These are phyloP conservation scores for Mycosphaerella sp. DNA, from an alignment of 2,329 filamentous ascomycete genomes.

Conservation along the genomic window DNA sequence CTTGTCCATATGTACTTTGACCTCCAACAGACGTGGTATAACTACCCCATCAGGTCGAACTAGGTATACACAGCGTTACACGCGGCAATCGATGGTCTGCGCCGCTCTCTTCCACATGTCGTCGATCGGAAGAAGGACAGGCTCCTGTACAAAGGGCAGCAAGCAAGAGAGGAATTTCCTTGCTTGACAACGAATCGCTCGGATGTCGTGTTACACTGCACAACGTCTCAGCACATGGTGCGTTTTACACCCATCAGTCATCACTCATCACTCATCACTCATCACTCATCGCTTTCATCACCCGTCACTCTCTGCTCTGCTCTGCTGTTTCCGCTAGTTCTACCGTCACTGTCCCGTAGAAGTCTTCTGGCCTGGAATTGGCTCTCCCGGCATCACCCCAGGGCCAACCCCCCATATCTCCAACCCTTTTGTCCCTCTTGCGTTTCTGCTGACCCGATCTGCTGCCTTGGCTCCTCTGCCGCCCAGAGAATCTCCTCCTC, in stretches of 20 bases:
- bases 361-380: too few species aligned
- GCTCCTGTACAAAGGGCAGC: not conserved
- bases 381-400: constrained; percentile 8
- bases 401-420: not conserved
- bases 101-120: not conserved
- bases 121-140: not conserved
- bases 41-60: too few species aligned
- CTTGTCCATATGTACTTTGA: too few species aligned
- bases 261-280: not conserved
- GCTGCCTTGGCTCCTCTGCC: too few species aligned
- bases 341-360: not conserved
- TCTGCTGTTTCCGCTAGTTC: not conserved
- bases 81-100: too few species aligned
- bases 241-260: too few species aligned
- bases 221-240: too few species aligned
- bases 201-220: constrained; percentile 11
- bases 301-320: constrained; percentile 4
- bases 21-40: too few species aligned
- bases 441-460: not conserved
- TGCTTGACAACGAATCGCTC: constrained; percentile 12
- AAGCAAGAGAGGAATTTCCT: constrained; percentile 2
- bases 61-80: too few species aligned
- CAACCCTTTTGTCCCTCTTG: not conserved
- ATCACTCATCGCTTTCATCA: constrained; percentile 8
- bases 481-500: not conserved